phyloP scores from a whole-genome alignment of 176 grass and related monocot species.

The Saccharum spontaneum region DNA sequence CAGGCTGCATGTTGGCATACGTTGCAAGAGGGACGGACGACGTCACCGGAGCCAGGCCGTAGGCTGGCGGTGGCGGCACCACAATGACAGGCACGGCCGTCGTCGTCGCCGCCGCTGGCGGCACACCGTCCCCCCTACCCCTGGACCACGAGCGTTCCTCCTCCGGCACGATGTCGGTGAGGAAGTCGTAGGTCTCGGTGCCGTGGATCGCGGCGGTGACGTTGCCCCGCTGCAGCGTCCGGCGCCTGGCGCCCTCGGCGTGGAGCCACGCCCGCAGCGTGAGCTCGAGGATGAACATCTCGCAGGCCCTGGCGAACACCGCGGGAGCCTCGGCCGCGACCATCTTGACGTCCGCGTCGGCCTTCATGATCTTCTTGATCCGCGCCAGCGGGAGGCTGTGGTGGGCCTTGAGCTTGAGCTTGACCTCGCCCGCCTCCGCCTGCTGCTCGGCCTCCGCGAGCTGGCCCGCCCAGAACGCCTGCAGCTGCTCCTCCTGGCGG shows the following conservation, averaged over 20 bases:
- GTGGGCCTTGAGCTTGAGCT: not conserved
- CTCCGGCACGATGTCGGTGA: conserved; percentile 52
- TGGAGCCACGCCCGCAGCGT: conserved; percentile 20
- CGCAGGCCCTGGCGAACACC: conserved; percentile 65
- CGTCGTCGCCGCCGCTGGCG: not conserved
- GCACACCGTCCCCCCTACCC: too few species aligned
- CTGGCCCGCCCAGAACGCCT: too few species aligned
- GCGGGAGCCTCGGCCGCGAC: conserved; percentile 59
- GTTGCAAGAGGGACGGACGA: not conserved
- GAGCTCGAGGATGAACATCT: conserved; percentile 81
- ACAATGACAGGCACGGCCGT: not conserved
- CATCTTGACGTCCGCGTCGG: conserved; percentile 65
- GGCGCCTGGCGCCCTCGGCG: conserved; percentile 43
- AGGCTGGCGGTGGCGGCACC: not conserved
- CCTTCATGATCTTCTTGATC: conserved; percentile 90
- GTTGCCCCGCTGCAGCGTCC: conserved; percentile 60
- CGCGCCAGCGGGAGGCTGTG: conserved; percentile 57
- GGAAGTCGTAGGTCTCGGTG: conserved; percentile 62
- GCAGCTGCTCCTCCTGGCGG: too few species aligned
- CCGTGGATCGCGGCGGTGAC: conserved; percentile 40
- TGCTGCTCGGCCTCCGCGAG: too few species aligned
- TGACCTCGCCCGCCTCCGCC: too few species aligned
- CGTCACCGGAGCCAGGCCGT: conserved; percentile 25
- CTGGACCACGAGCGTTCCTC: too few species aligned
- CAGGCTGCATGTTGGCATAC: conserved; percentile 32